Evolutionary conservation across 768 basidiomycete species (phyloP).

Genomic region (Pisolithus marmoratus): DNA sequence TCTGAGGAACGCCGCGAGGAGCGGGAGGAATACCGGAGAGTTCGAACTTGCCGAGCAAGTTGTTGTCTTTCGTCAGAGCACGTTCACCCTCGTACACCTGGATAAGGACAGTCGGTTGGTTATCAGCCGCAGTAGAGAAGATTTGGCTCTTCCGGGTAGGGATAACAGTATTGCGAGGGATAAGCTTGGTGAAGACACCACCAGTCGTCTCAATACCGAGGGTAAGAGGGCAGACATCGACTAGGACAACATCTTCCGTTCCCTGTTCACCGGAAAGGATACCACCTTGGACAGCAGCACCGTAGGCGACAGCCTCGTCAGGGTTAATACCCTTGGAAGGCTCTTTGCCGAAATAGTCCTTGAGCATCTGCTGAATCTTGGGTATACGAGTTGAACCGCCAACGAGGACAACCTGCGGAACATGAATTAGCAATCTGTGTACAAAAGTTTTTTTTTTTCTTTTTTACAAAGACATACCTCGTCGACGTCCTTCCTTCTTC

Average conservation of each 20-base stretch:
- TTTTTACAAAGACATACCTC: conserved; percentile 48
- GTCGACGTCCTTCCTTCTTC: conserved; percentile 94
- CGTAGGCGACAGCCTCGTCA: conserved; percentile 98
- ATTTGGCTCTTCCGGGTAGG: conserved; percentile 97
- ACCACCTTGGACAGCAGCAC: conserved; percentile 98
- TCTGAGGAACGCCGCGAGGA: conserved; percentile 94
- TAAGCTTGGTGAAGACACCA: conserved; percentile 96
- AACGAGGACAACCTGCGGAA: conserved; percentile 70
- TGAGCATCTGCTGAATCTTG: conserved; percentile 97
- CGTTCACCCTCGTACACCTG: conserved; percentile 99
- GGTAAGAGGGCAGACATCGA: conserved; percentile 94
- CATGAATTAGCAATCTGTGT: neutral
- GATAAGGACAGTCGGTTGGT: conserved; percentile 93
- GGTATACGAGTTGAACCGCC: conserved; percentile 99
- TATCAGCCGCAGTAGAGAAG: conserved; percentile 83
- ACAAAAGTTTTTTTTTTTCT: too few relatives aligned
- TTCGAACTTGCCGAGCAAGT: conserved; percentile 95
- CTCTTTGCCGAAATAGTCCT: conserved; percentile 96
- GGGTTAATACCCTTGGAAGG: conserved; percentile 99
- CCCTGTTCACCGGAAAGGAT: conserved; percentile 94
- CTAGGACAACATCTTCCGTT: conserved; percentile 85
- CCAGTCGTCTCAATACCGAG: conserved; percentile 99
- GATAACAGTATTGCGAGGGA: conserved; percentile 96
- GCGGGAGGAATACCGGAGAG: conserved; percentile 89
- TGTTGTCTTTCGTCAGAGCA: conserved; percentile 96